A percentile compares a stretch with the other conserved stretches of the same genome.
These are phyloP conservation scores for Rhizomucor pusillus DNA, from an alignment of 371 early-diverging fungal species.

Conservation along the genomic window DNA sequence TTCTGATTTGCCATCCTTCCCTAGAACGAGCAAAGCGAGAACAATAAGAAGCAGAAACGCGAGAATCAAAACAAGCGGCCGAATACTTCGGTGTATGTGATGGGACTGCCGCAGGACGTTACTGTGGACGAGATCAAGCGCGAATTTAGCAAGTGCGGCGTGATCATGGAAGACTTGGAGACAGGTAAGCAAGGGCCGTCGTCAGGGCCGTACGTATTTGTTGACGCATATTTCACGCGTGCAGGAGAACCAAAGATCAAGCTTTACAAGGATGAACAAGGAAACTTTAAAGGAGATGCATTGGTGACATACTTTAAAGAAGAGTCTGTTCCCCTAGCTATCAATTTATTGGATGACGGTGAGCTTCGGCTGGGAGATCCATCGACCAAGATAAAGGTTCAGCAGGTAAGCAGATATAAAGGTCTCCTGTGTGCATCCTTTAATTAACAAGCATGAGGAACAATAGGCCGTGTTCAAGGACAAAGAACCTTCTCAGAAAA, in stretches of 20 bases:
- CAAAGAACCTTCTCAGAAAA: constrained; percentile 39
- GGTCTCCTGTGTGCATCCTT: too few species aligned
- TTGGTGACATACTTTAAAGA: constrained; percentile 87
- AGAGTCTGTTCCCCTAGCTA: constrained; percentile 85
- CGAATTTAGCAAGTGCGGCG: constrained; percentile 84
- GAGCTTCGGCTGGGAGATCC: constrained; percentile 68
- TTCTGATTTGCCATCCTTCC: not conserved
- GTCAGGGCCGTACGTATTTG: not conserved
- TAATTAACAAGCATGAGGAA: too few species aligned
- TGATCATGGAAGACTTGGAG: constrained; percentile 82
- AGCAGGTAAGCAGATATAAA: too few species aligned
- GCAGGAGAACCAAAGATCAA: constrained; percentile 86
- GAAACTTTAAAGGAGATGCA: constrained; percentile 84
- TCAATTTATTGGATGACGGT: constrained; percentile 83
- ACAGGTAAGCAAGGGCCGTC: constrained; percentile 39
- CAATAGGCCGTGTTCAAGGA: constrained; percentile 79
- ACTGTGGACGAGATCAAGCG: constrained; percentile 76
- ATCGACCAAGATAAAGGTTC: constrained; percentile 65
- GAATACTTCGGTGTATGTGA: constrained; percentile 83
- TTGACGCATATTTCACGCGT: not conserved
- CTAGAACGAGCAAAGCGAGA: constrained; percentile 14
- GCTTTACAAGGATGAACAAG: constrained; percentile 74
- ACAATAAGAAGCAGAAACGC: constrained; percentile 44
- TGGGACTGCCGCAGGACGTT: constrained; percentile 81
- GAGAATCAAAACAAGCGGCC: constrained; percentile 47